Evolutionary conservation across 176 grass and related monocot species (phyloP).

Genomic region (Oryza rufipogon): DNA sequence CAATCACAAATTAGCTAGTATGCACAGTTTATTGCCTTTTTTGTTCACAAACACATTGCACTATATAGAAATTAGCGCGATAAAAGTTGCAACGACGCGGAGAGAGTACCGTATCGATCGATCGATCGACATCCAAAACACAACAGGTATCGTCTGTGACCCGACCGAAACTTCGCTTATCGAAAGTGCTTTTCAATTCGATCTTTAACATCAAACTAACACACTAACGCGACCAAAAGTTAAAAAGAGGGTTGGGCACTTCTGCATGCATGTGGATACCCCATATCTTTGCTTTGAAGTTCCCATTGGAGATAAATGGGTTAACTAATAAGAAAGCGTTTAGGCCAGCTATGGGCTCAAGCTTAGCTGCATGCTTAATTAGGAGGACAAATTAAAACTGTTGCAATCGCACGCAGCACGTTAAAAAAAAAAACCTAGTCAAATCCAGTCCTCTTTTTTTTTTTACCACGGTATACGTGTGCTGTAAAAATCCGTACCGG

Average conservation of each 20-base stretch:
- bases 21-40: too few relatives aligned
- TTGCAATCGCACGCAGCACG: conserved; percentile 16
- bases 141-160: too few relatives aligned
- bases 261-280: not conserved
- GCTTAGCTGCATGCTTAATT: too few relatives aligned
- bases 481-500: not conserved
- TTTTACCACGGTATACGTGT: not conserved
- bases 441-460: not conserved
- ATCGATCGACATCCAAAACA: too few relatives aligned
- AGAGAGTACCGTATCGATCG: too few relatives aligned
- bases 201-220: not conserved
- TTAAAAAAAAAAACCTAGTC: not conserved
- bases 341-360: too few relatives aligned
- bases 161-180: not conserved
- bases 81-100: too few relatives aligned
- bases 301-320: conserved; percentile 38
- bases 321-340: not conserved
- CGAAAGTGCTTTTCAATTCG: conserved; percentile 18
- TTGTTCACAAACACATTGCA: too few relatives aligned
- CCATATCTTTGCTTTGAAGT: conserved; percentile 1
- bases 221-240: conserved; percentile 8
- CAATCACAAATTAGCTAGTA: too few relatives aligned
- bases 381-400: not conserved
- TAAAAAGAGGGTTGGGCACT: not conserved
- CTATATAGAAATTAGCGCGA: too few relatives aligned